phyloP scores from a whole-genome alignment of 768 basidiomycete genomes.

The Kondoa malvinella region DNA sequence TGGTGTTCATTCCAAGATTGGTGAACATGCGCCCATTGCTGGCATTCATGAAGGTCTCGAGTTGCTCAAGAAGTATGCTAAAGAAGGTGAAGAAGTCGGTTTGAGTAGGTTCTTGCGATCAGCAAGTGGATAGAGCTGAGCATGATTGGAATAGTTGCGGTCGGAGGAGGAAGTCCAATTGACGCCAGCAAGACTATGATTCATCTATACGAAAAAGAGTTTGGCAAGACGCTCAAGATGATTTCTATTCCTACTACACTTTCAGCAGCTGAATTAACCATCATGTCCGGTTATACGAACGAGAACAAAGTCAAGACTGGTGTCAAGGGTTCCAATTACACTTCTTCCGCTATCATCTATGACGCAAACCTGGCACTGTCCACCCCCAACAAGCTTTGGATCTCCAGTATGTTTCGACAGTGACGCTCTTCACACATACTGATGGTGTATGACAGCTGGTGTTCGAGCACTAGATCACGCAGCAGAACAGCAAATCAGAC shows the following conservation, averaged over 20 bases:
- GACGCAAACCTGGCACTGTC: neutral
- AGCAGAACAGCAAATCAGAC: neutral
- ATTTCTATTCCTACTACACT: constrained; percentile 1
- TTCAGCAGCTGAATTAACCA: neutral
- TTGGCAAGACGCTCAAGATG: neutral
- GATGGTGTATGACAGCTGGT: neutral
- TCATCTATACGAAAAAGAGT: constrained; percentile 2
- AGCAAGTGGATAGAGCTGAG: neutral
- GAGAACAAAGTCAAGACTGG: neutral
- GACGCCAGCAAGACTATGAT: neutral
- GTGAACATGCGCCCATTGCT: constrained; percentile 1
- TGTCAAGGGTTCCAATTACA: neutral
- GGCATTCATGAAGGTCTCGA: neutral
- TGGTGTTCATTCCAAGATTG: constrained; percentile 4
- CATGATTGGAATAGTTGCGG: neutral
- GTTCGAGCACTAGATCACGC: constrained; percentile 1
- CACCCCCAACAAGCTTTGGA: neutral
- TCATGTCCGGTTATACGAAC: neutral
- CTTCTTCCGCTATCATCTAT: constrained; percentile 1
- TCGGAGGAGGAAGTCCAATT: neutral
- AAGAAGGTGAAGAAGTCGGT: neutral
- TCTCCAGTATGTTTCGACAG: neutral
- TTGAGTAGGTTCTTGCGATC: neutral
- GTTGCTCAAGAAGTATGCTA: neutral
- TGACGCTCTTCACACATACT: neutral